These are phyloP conservation scores for Penicillium brasilianum DNA, from an alignment of 2,329 filamentous ascomycete species.

Conservation along the genomic window DNA sequence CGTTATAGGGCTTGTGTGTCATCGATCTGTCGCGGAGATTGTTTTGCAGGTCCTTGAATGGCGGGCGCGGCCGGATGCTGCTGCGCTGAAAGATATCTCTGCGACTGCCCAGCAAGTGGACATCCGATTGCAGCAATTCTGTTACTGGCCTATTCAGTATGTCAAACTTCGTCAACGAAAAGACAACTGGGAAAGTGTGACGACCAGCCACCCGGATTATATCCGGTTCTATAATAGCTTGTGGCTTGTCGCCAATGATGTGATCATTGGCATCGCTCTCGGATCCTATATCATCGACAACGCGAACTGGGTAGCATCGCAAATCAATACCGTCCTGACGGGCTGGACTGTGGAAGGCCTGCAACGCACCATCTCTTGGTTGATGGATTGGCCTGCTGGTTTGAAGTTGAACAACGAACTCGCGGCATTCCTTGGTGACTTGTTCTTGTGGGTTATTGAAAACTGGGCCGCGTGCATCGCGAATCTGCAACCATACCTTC, in stretches of 20 bases:
- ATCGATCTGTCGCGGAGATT: conserved; percentile 80
- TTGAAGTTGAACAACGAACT: conserved; percentile 94
- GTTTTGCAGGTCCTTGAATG: conserved; percentile 83
- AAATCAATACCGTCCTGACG: conserved; percentile 75
- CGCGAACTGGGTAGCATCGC: conserved; percentile 77
- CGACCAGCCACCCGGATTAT: conserved; percentile 93
- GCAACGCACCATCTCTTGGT: conserved; percentile 87
- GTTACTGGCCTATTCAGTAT: conserved; percentile 98
- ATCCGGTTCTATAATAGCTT: conserved; percentile 99
- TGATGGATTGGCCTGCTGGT: conserved; percentile 94
- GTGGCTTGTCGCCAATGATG: conserved; percentile 97
- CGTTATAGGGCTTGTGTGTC: conserved; percentile 76
- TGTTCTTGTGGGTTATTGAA: conserved; percentile 98
- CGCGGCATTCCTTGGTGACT: conserved; percentile 88
- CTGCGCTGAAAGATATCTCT: conserved; percentile 92
- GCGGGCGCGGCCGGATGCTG: conserved; percentile 74
- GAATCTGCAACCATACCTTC: conserved; percentile 77
- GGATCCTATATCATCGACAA: conserved; percentile 98
- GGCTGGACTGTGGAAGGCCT: conserved; percentile 88
- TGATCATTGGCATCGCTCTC: conserved; percentile 96
- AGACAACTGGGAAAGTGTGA: conserved; percentile 93
- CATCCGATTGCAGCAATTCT: conserved; percentile 95
- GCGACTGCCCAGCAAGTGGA: conserved; percentile 97
- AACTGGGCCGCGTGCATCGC: conserved; percentile 92
- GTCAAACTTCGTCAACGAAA: conserved; percentile 87